Evolutionary conservation across 805 yeast genomes (phyloP), one percentile per base, ranked within the genome.

Genomic region (Suhomyces tanzawaensis): DNA sequence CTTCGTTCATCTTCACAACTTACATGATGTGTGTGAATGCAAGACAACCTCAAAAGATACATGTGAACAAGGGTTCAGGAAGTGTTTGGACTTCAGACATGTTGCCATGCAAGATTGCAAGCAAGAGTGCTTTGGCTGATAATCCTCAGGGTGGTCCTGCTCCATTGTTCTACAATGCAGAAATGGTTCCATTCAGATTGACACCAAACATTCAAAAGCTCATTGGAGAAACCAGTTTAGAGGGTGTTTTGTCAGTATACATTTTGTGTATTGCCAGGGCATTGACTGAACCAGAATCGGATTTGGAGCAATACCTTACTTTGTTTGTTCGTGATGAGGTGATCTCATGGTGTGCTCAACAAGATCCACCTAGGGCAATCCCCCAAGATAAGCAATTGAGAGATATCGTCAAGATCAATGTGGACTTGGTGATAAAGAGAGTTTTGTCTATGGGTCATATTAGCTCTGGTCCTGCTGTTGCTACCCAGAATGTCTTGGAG

Each of bases 241-340:
- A 93, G 61, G 99, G 99, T 34, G 72, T 95, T 13, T 77, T 89
- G 46, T 81, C 97, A 2, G 88, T 88, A 42, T 80, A 89, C 49
- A 70, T 93, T 32, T 79, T 90, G 72, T 76, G 81, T 17, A 86
- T 91, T 55, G 93, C 97, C 1, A 78, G 87, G 54, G 90, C 96
- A 4, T 70, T 95, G 45, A 75, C 91, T 7, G 95, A 89, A 52
- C 95, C 96, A 1, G 96, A 89, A 51, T 85, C 87, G 46, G 96
- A 91, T 49, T 71, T 93, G 60, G 95, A 85, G 53, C 95, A 89
- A 45, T 89, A 85, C 61, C 66, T 93, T 64, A 86, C 95, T n/a
- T 71, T 93, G 48, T 91, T 93, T 64, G 95, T 95, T 15, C 79
- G 98, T 41, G 99, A 93, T 63, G 99, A 93, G 62, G 85, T 91